phyloP scores from a whole-genome alignment of 306 rosid genomes.

The Cercis canadensis region DNA sequence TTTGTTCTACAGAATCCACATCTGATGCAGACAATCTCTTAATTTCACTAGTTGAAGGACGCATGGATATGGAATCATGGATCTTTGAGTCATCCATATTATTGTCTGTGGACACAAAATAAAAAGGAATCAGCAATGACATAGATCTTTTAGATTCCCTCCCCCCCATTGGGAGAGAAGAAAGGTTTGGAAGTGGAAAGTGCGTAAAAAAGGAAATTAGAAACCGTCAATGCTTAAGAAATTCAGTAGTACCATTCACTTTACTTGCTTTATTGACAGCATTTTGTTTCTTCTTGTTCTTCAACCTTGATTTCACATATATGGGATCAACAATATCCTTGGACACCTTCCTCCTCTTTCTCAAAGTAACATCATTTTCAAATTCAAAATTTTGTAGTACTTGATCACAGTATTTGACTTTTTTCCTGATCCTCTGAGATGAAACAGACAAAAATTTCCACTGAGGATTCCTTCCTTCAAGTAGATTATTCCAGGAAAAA shows the following conservation, averaged over 20 bases:
- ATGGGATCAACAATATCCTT: conserved; percentile 27
- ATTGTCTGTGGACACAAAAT: not conserved
- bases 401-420: conserved; percentile 43
- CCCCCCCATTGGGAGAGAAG: no score
- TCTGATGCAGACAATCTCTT: conserved; percentile 32
- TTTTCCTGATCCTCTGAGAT: conserved; percentile 66
- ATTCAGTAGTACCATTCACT: conserved; percentile 38
- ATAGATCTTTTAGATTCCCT: not conserved
- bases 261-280: conserved; percentile 44
- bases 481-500: conserved; percentile 65
- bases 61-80: conserved; percentile 31
- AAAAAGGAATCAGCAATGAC: conserved; percentile 29
- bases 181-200: no score
- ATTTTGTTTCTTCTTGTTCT: conserved; percentile 44
- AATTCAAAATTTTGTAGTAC: conserved; percentile 34
- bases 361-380: conserved; percentile 42
- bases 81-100: conserved; percentile 14
- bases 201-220: conserved; percentile 27
- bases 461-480: conserved; percentile 54
- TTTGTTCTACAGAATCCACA: conserved; percentile 43
- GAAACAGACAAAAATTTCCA: conserved; percentile 64
- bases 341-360: conserved; percentile 52
- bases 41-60: conserved; percentile 26
- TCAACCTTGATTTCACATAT: conserved; percentile 26
- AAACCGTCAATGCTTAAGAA: conserved; percentile 6